Evolutionary conservation across 75 land plant genomes (phyloP).

Genomic region (Sequoiadendron giganteum): DNA sequence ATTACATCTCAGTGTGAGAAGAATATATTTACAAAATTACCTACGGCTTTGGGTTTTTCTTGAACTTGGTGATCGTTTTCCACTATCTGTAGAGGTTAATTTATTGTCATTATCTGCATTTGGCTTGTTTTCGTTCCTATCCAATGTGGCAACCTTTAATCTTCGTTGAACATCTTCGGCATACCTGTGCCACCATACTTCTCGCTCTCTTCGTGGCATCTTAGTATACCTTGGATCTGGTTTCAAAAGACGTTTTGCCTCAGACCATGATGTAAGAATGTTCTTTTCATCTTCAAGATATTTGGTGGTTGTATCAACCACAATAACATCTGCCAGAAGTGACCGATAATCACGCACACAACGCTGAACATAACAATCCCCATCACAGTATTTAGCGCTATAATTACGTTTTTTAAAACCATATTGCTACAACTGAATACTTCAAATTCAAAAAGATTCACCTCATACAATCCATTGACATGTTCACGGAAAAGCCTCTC

Average conservation of each 20-base stretch:
- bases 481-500: constrained; percentile 93
- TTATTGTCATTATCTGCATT: constrained; percentile 19
- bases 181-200: constrained; percentile 68
- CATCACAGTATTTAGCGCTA: background rate
- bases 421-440: background rate
- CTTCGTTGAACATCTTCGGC: constrained; percentile 65
- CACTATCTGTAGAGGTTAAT: constrained; percentile 24
- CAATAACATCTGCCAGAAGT: constrained; percentile 70
- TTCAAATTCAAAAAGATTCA: constrained; percentile 14
- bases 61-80: constrained; percentile 18
- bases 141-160: constrained; percentile 26
- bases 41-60: constrained; percentile 25
- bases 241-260: constrained; percentile 66
- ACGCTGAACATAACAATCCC: constrained; percentile 40
- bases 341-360: constrained; percentile 58
- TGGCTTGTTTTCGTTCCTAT: constrained; percentile 35
- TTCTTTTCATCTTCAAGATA: constrained; percentile 67
- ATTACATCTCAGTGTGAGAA: background rate
- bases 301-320: constrained; percentile 53
- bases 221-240: constrained; percentile 64
- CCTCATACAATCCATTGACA: constrained; percentile 74
- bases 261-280: constrained; percentile 77
- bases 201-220: constrained; percentile 76
- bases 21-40: constrained; percentile 11
- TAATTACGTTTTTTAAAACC: background rate